These are phyloP conservation scores for Candida stauntonica DNA, from an alignment of 805 yeast genomes.

Conservation along the genomic window DNA sequence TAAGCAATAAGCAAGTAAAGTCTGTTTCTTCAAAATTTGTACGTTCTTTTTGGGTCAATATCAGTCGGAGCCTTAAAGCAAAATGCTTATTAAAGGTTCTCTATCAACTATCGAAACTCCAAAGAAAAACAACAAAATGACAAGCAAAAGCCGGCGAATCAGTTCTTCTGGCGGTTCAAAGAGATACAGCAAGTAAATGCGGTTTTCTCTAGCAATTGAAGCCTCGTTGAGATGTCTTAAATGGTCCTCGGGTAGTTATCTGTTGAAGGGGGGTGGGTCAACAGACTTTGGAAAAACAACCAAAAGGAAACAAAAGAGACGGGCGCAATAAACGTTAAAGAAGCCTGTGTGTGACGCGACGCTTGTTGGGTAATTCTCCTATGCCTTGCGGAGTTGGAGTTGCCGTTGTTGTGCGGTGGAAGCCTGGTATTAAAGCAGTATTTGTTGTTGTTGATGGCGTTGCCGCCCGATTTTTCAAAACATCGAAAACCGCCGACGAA, in stretches of 20 bases:
- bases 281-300: background rate
- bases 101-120: no score
- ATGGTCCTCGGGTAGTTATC: background rate
- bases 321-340: background rate
- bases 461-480: constrained; percentile 13
- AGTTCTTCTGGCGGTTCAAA: background rate
- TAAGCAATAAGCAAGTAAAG: no score
- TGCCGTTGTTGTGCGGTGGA: constrained; percentile 6
- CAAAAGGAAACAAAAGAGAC: background rate
- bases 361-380: background rate
- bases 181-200: constrained; percentile 14
- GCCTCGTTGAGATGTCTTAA: background rate
- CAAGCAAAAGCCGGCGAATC: no score
- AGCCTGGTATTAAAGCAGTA: background rate
- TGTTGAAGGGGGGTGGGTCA: background rate
- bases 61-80: no score
- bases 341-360: background rate
- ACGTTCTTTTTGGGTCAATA: no score
- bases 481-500: constrained; percentile 6
- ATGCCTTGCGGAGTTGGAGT: background rate
- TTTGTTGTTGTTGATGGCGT: constrained; percentile 1
- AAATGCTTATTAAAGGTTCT: no score
- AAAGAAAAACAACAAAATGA: background rate
- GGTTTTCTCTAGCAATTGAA: constrained; percentile 4
- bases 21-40: no score